Evolutionary conservation across 1,284 basidiomycete genomes (phyloP).

Genomic region (Irpex rosettiformis): DNA sequence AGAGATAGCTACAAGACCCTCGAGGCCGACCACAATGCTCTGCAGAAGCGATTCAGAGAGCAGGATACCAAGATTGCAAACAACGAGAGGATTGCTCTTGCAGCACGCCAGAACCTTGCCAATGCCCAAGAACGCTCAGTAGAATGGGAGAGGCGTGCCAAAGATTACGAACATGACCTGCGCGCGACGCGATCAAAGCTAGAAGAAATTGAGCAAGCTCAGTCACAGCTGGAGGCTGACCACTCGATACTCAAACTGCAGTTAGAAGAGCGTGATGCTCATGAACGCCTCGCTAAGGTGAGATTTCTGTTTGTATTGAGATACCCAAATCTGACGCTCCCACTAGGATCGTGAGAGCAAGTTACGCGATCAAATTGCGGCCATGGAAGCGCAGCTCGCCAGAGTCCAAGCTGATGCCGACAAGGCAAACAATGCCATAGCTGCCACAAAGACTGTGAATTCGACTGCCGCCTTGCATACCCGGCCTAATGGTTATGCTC

Average conservation of each 20-base stretch:
- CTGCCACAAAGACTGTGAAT: slow-evolving; percentile 16
- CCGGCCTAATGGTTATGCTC: slow-evolving; percentile 31
- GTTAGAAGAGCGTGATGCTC: slow-evolving; percentile 70
- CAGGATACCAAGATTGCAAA: slow-evolving; percentile 59
- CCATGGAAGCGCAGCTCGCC: slow-evolving; percentile 60
- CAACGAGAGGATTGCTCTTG: slow-evolving; percentile 53
- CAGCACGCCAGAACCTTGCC: slow-evolving; percentile 59
- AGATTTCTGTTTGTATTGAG: slow-evolving; percentile 13
- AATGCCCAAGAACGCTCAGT: slow-evolving; percentile 71
- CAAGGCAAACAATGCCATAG: slow-evolving; percentile 41
- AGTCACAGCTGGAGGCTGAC: slow-evolving; percentile 65
- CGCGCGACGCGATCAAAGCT: slow-evolving; percentile 55
- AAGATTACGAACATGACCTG: slow-evolving; percentile 61
- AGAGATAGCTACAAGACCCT: slow-evolving; percentile 64
- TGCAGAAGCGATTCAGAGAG: slow-evolving; percentile 72
- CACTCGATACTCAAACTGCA: slow-evolving; percentile 62
- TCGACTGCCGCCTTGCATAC: slow-evolving; percentile 13
- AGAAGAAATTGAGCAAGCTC: slow-evolving; percentile 62
- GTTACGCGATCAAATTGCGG: slow-evolving; percentile 60
- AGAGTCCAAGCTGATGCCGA: slow-evolving; percentile 59
- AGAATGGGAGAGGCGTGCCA: slow-evolving; percentile 78
- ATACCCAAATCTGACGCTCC: background rate
- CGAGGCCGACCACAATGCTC: slow-evolving; percentile 60
- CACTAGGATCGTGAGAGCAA: slow-evolving; percentile 68
- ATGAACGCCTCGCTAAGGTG: slow-evolving; percentile 65